Base-by-base conservation (phyloP, 75 land plant genomes). In the Gnetum montanum region DNA sequence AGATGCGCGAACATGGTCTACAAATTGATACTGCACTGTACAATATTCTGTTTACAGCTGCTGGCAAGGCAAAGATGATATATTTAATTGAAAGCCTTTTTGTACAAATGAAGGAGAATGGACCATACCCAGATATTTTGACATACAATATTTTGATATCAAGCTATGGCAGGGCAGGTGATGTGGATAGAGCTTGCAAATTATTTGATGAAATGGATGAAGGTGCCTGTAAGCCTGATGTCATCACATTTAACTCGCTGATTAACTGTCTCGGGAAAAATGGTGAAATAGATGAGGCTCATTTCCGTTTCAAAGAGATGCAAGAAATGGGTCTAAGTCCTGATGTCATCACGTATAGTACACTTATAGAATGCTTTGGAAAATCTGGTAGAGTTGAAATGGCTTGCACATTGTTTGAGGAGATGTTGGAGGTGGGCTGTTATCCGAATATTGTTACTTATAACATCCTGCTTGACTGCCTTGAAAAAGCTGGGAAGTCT, bases 331-430 rank as follows among this genome's bases (percentile, higher is more conserved):
- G 90, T 1, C 30, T 78, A 54, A 64, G 18, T 57, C 86, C 90
- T n/a, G 82, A 86, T 70, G 90, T 86, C 13, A 60, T 82, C 34
- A 86, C 90, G 8, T 86, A 75, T 49, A 88, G 85, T 49, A 83
- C 82, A 3, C 72, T 87, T 5, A 82, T 93, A 25, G 95, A 88
- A 68, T 85, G 87, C 45, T 85, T 89, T 79, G 88, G 94, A 26
- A 87, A 85, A 54, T 58, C 68, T 22, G 78, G 87, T 35, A 69
- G 63, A 48, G 75, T 82, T 19, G 85, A 92, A 46, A 85, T 88
- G 76, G 97, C 97, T 4, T 60, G 65, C 28, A 69, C 67, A 22
- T 80, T 92, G 53, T 87, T 92, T 67, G 81, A 92, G 61, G 86
- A 87, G 29, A 84, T 92, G 86, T 65, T 61, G 40, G 75, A 68